Conservation (phyloP, 257 asterid species). For the Verbascum thapsus region DNA sequence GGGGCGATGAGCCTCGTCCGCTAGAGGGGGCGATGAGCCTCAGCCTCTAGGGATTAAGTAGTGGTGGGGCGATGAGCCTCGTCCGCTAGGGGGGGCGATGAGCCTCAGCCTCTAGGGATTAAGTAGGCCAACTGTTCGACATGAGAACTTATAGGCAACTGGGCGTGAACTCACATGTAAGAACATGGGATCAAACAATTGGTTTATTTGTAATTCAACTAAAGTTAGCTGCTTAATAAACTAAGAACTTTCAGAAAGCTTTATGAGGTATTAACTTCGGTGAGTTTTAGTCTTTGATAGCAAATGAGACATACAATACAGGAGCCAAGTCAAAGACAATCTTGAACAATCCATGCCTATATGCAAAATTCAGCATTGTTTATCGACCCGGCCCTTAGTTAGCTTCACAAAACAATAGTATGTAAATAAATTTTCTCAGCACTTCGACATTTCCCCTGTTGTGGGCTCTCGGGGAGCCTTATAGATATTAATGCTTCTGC, state of each 20-base stretch:
- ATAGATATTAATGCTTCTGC: too few relatives aligned
- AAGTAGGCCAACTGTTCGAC: conserved; percentile 2
- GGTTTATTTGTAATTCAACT: background rate
- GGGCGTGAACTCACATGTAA: background rate
- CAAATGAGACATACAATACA: background rate
- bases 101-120: too few relatives aligned
- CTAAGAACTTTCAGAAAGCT: conserved; percentile 2
- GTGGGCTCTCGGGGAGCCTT: too few relatives aligned
- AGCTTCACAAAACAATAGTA: background rate
- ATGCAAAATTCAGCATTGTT: conserved; percentile 7
- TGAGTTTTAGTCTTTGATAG: background rate
- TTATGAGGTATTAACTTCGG: background rate
- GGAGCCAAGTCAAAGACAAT: background rate
- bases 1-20: too few relatives aligned
- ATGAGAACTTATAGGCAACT: conserved; percentile 5
- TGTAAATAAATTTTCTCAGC: background rate
- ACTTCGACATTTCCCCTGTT: background rate
- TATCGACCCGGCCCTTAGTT: background rate
- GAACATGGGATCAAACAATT: background rate
- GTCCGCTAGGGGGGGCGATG: too few relatives aligned
- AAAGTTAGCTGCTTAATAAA: background rate
- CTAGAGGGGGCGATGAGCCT: too few relatives aligned
- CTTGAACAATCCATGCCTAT: background rate
- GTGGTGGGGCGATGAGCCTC: too few relatives aligned
- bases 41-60: too few relatives aligned